Base-by-base conservation (phyloP, 2,329 filamentous ascomycete genomes). In the Onygena corvina region DNA sequence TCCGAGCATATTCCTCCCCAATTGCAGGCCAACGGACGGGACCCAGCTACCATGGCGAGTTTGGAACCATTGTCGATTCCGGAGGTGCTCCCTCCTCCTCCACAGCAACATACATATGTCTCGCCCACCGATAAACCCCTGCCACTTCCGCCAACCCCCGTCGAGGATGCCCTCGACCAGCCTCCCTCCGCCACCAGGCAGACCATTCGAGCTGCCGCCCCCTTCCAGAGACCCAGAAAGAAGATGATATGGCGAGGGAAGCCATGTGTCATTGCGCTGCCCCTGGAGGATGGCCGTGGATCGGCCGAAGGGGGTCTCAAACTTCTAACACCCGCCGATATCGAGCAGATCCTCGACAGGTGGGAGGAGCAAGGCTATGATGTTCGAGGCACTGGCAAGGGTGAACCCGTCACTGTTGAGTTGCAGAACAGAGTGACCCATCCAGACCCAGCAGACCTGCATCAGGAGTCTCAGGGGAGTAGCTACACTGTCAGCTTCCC, bases 221-320 rank as follows among this genome's bases (percentile, higher is more conserved):
- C 64, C 8, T 63, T 63, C 40, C 59, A 63, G 18, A 61, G 67
- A 49, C 59, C 60, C n/a, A 85, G 76, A 67, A 88, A 84, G 63
- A 86, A 82, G 66, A 72, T 89, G 2, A 74, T 76, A 40, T 88
- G 84, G 83, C 83, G 76, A 59, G 82, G 81, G 50, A 88, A 86
- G 67, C 80, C 78, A 52, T 86, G 86, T 48, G 66, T 85, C 58
- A 80, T 89, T 36, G 70, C 81, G 21, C 67, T 89, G 16, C 85
- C 84, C 4, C 69, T 76, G 40, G 80, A 85, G 53, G 81, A 84
- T 47, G 74, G 78, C 48, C 75, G 82, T 55, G 83, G 83, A 16
- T 71, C 74, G 36, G 60, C 61, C 23, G 63, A 64, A 52, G 57
- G 58, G 11, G 60, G 62, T 14, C 59, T 64, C 45, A 62, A 58